A percentile compares a stretch with the other conserved stretches of the same genome.
phyloP scores from a whole-genome alignment of 2,329 filamentous ascomycete genomes.

The Talaromyces pinophilus region DNA sequence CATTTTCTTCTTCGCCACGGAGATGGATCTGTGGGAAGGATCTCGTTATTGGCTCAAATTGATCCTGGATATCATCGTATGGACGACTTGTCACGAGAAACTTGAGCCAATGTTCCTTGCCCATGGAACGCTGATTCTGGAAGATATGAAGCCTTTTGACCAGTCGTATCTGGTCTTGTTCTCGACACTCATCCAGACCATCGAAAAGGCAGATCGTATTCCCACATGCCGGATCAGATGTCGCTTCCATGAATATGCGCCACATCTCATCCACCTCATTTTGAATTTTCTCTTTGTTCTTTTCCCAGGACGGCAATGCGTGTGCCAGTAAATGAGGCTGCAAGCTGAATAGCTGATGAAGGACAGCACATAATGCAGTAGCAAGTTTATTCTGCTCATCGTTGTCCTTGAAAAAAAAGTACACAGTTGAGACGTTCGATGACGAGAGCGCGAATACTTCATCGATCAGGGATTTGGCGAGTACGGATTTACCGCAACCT shows the following conservation, averaged over 20 bases:
- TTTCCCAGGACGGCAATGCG: not conserved
- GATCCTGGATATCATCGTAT: not conserved
- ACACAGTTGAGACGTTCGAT: conserved; percentile 24
- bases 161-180: not conserved
- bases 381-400: conserved; percentile 27
- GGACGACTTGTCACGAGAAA: conserved; percentile 22
- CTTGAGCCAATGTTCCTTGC: not conserved
- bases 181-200: not conserved
- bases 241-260: not conserved
- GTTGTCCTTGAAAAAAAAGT: conserved; percentile 40
- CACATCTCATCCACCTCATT: not conserved
- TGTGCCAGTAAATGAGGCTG: not conserved
- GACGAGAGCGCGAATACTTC: conserved; percentile 22
- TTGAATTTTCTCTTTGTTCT: not conserved
- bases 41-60: not conserved
- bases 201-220: not conserved
- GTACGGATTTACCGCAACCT: conserved; percentile 49
- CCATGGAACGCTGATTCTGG: not conserved
- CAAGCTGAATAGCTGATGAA: not conserved
- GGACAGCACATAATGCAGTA: not conserved
- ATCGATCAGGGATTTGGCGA: conserved; percentile 42
- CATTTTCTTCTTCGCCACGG: not conserved
- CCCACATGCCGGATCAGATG: not conserved
- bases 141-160: not conserved
- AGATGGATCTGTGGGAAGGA: not conserved